phyloP scores from a whole-genome alignment of 192 early-diverging fungal species.

The Coemansia umbellata region DNA sequence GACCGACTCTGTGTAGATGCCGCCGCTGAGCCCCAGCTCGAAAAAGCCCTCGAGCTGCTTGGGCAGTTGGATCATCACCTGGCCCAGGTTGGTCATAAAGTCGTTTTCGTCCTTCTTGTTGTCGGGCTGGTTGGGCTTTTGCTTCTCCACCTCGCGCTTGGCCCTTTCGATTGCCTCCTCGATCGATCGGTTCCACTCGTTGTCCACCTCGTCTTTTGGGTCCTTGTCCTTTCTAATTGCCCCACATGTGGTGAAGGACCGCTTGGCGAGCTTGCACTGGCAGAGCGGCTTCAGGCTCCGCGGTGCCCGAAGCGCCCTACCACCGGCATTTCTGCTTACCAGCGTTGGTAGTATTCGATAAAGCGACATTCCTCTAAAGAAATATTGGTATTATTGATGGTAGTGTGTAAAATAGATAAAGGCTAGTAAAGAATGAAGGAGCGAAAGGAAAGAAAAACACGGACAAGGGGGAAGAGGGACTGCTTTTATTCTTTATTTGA shows the following conservation, averaged over 20 bases:
- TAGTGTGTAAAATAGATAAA: not conserved
- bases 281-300: too few species aligned
- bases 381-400: too few species aligned
- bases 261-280: too few species aligned
- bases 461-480: not conserved
- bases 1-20: conserved; percentile 19
- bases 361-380: too few species aligned
- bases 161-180: conserved; percentile 43
- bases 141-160: conserved; percentile 15
- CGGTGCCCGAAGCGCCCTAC: too few species aligned
- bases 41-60: conserved; percentile 41
- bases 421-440: not conserved
- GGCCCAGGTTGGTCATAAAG: conserved; percentile 30
- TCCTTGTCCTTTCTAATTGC: not conserved
- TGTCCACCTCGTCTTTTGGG: not conserved
- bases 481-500: too few species aligned
- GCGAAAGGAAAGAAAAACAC: conserved; percentile 1
- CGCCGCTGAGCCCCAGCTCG: conserved; percentile 8
- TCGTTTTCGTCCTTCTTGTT: not conserved
- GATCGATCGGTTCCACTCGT: conserved; percentile 39
- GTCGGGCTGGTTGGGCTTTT: not conserved
- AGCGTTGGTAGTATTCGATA: too few species aligned
- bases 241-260: too few species aligned
- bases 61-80: conserved; percentile 42
- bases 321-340: too few species aligned